Evolutionary conservation across 805 yeast species (phyloP).

Genomic region (Barnettozyma wickerhamii): DNA sequence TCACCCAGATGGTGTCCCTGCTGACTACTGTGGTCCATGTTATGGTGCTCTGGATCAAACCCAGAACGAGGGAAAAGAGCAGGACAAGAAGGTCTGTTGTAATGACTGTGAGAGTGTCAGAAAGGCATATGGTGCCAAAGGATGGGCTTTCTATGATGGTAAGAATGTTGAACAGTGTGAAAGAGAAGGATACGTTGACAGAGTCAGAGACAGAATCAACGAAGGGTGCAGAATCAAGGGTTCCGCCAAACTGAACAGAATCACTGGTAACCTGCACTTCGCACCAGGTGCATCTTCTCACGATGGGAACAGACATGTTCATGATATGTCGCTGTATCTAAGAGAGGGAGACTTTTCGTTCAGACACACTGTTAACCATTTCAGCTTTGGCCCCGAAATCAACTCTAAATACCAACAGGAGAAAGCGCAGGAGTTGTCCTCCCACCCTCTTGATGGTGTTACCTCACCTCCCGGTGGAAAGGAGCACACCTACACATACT

Average conservation of each 20-base stretch:
- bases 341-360: conserved; percentile 60
- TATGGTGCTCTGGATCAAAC: conserved; percentile 74
- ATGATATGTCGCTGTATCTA: conserved; percentile 74
- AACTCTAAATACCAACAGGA: conserved; percentile 21
- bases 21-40: conserved; percentile 80
- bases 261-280: conserved; percentile 89
- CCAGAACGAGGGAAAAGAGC: conserved; percentile 35
- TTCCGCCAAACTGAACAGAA: conserved; percentile 70
- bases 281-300: conserved; percentile 88
- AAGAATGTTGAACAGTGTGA: conserved; percentile 86
- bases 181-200: conserved; percentile 74
- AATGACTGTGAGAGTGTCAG: conserved; percentile 80
- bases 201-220: conserved; percentile 49
- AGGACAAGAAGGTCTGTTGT: conserved; percentile 59
- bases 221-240: conserved; percentile 93
- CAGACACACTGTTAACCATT: conserved; percentile 72
- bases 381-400: conserved; percentile 74
- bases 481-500: conserved; percentile 67
- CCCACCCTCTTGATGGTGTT: conserved; percentile 66
- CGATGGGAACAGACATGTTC: conserved; percentile 61
- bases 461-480: conserved; percentile 41
- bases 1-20: conserved; percentile 25
- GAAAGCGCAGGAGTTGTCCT: conserved; percentile 33
- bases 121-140: conserved; percentile 67
- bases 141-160: conserved; percentile 93